Evolutionary conservation across 768 basidiomycete species (phyloP), one percentile per base, ranked within the genome.

Genomic region (Mycena maculata): DNA sequence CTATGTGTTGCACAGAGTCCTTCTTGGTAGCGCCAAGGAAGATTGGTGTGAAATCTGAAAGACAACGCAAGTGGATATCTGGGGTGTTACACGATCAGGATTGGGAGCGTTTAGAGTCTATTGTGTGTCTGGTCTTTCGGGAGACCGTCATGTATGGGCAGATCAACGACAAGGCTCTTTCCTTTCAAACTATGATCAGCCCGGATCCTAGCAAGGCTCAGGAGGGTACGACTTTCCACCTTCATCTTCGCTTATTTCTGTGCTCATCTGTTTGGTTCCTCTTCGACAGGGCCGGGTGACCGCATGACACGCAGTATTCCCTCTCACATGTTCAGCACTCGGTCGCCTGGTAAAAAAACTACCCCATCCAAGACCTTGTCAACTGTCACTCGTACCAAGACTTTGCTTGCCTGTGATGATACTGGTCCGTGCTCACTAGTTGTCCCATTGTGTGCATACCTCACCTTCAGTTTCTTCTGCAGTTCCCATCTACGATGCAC

Each of bases 401-500:
- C 38, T 0, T 11, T 60, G n/a, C 48, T 60, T 0, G 49, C 60
- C 0, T 33, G 13, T n/a, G 36, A 49, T 9, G 60, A 60, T 30
- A 1, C 22, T 13, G 7, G 60, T 60, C 3, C 13, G 59, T 39
- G 44, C 3, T 6, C 2, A 27, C 28, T 38, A 38, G 9, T 49
- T 18, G 25, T 9, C 18, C 25, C 6, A 15, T 28, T 49, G 27
- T 49, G 3, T 27, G 48, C 8, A 9, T 38, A 38, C 3, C 6
- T 49, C 13, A 49, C 16, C 36, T 28, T 49, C 16, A 28, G 5
- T 9, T 15, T 27, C 16, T 50, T 7, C 8, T 23, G 18, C 39
- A 50, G 60, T 61, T 2, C 60, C 60, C 2, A 28, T 61, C 0
- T 61, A 61, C n/a, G 60, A 61, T 27, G 60, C 49, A 0, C 36